Conservation (phyloP, 805 yeast genomes). For the Wickerhamomyces canadensis region DNA sequence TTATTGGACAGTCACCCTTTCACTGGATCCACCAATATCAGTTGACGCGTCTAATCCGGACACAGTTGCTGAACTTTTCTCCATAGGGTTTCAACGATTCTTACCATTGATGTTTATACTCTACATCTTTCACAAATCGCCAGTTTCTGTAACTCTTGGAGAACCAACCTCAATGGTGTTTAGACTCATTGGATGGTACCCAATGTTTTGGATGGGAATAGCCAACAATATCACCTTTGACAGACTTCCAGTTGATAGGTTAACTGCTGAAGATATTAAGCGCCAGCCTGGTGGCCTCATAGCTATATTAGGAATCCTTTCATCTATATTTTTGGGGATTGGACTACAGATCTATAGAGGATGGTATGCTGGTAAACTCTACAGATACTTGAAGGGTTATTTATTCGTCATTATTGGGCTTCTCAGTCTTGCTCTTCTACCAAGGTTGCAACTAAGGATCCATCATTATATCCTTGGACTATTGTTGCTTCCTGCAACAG, state of each 20-base stretch:
- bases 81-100: conserved; percentile 63
- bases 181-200: conserved; percentile 50
- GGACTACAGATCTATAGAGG: conserved; percentile 66
- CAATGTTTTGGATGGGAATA: conserved; percentile 73
- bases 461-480: conserved; percentile 77
- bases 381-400: conserved; percentile 52
- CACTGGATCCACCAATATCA: conserved; percentile 68
- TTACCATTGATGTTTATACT: conserved; percentile 66
- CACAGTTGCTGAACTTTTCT: conserved; percentile 51
- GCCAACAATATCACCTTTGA: conserved; percentile 82
- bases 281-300: conserved; percentile 68
- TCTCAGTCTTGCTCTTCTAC: conserved; percentile 41
- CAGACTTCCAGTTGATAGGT: conserved; percentile 75
- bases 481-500: conserved; percentile 74
- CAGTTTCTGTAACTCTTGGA: conserved; percentile 42
- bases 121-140: conserved; percentile 57
- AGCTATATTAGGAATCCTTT: conserved; percentile 48
- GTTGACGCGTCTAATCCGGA: conserved; percentile 49
- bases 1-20: conserved; percentile 71
- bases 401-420: conserved; percentile 36
- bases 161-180: conserved; percentile 28
- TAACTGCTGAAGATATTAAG: conserved; percentile 60
- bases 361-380: conserved; percentile 70
- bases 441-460: conserved; percentile 67
- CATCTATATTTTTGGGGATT: conserved; percentile 45